Evolutionary conservation across 192 early-diverging fungal species (phyloP), one percentile per base, ranked within the genome.

Genomic region (Thamnidium elegans): DNA sequence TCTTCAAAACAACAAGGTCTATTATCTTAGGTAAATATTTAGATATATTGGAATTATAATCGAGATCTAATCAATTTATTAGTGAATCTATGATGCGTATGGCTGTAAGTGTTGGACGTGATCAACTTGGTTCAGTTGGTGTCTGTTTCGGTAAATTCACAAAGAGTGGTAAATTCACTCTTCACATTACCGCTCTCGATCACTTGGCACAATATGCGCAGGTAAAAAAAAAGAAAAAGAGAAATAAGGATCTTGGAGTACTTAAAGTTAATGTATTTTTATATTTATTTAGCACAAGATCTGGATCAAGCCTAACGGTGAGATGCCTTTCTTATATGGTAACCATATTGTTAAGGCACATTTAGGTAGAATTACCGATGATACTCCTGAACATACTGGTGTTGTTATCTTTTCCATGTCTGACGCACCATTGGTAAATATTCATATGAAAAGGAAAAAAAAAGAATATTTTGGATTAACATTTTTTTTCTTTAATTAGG

Each of bases 111-210:
- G 81, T 98, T 58, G 89, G 86, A 32, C 87, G 94, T 36, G 90
- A 93, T 73, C 86, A 95, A 67, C 79, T 99, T 56, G 81, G 92
- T 50, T 91, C 94, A 7, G 81, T 98, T 34, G 97, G 97, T 46
- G 84, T 91, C n/a, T 96, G 94, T 79, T 99, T 99, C 84, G 97
- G 97, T 62, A 97, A 98, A 79, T 98, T 98, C 70, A 93, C 96
- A 63, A 97, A 99, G 84, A 91, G 95, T 36, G 89, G 94, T 58
- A 96, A 97, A 81, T 99, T 99, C 79, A 87, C 88, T 58, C 80
- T 99, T 70, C 90, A 94, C 66, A 92, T 99, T 59, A 99, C 97
- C 19, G 87, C 89, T 43, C 82, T 99, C 53, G 93, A 93, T 45
- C 86, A 92, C 70, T 84, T 99, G 34, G 91, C 92, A 19, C 97